phyloP scores from a whole-genome alignment of 2,329 filamentous ascomycete species.

The Orbilia blumenaviensis region DNA sequence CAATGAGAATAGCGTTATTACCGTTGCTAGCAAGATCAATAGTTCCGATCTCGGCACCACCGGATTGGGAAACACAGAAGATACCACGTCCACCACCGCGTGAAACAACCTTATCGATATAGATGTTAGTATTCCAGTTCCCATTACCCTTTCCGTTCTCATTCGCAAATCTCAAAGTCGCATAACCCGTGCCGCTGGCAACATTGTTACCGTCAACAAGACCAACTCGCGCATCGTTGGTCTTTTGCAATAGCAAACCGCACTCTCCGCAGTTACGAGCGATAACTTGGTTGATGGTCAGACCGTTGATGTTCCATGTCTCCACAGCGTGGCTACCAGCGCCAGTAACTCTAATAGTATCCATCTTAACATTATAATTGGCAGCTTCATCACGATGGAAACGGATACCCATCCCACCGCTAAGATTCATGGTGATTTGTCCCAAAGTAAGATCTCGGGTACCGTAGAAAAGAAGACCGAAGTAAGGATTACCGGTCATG shows the following conservation, averaged over 20 bases:
- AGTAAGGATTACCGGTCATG: conserved; percentile 70
- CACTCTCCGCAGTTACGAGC: conserved; percentile 68
- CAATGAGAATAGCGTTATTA: conserved; percentile 68
- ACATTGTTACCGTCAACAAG: conserved; percentile 69
- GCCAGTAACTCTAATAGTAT: conserved; percentile 65
- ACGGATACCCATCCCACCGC: conserved; percentile 67
- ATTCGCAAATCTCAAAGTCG: conserved; percentile 67
- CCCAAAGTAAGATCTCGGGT: conserved; percentile 65
- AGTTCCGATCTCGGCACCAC: conserved; percentile 65
- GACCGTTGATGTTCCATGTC: conserved; percentile 69
- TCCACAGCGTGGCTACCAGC: conserved; percentile 69
- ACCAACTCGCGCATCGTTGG: conserved; percentile 66
- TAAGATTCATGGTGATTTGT: conserved; percentile 67
- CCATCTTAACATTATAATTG: conserved; percentile 68
- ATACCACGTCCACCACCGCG: conserved; percentile 68
- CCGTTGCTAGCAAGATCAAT: conserved; percentile 67
- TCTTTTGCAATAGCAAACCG: conserved; percentile 68
- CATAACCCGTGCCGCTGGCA: conserved; percentile 66
- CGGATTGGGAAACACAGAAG: conserved; percentile 69
- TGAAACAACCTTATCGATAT: conserved; percentile 66
- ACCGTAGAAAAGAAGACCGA: conserved; percentile 68
- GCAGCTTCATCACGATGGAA: conserved; percentile 68
- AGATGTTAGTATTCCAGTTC: conserved; percentile 67
- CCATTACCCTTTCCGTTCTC: conserved; percentile 66
- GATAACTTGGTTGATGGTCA: conserved; percentile 66